A percentile compares a stretch with the other conserved stretches of the same genome.
phyloP scores from a whole-genome alignment of 257 asterid species.

The Rehmannia glutinosa region DNA sequence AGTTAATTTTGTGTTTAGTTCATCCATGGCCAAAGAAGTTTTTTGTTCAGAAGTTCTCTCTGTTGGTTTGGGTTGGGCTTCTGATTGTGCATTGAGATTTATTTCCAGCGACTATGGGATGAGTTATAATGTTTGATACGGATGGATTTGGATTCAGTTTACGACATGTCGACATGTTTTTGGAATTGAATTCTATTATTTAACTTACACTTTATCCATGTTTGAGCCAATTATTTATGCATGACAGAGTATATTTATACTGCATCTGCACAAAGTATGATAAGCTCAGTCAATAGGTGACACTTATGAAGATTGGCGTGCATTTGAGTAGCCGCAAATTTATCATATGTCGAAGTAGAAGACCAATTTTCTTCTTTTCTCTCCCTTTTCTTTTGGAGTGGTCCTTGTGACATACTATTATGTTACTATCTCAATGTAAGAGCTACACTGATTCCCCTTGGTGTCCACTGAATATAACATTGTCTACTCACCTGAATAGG shows the following conservation, averaged over 20 bases:
- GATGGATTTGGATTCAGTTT: background rate
- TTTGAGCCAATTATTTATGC: background rate
- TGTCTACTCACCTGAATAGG: no score
- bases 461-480: no score
- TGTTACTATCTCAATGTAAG: no score
- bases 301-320: background rate
- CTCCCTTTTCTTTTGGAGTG: background rate
- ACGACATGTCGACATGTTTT: background rate
- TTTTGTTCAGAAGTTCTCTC: background rate
- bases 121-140: no score
- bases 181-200: background rate
- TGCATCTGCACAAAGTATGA: background rate
- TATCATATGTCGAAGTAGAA: background rate
- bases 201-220: background rate
- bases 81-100: background rate
- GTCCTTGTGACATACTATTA: no score
- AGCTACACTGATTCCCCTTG: no score
- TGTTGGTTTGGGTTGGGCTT: background rate
- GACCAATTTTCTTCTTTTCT: background rate
- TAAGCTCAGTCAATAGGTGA: conserved; percentile 1
- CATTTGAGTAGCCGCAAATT: background rate
- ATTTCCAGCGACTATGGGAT: background rate
- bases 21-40: background rate
- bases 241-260: background rate
- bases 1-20: background rate